Base-by-base conservation (phyloP, 2,329 filamentous ascomycete genomes). In the Trichoderma endophyticum region DNA sequence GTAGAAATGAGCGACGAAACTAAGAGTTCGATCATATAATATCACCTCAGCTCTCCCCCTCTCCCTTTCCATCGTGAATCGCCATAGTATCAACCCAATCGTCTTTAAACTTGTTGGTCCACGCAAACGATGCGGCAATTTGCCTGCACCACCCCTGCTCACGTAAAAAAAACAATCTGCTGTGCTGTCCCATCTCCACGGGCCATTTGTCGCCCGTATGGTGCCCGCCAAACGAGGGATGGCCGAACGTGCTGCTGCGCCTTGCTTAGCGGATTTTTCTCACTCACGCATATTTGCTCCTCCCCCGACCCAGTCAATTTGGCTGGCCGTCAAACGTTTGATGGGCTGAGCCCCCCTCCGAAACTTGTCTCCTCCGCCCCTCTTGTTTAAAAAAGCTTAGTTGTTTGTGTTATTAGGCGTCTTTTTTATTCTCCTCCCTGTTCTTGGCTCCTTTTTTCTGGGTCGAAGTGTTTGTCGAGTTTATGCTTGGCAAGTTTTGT, bases 351-450 rank as follows among this genome's bases (percentile, higher is more conserved):
- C 43, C 39, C 39, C 39, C 51, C 34, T 14, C 36, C 61, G 32
- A 63, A 14, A 8, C 36, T 11, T 4, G 24, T 64, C 57, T 64
- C 24, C 51, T 39, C 32, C 57, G 39, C 59, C 64, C 48, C 64
- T 67, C 64, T 67, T 59, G 24, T 59, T 28, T 34, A 30, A 59
- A 67, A 67, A 67, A 67, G 64, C 51, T 67, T 67, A 67, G 63
- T 66, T 66, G 63, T 24, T 28, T 67, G 48, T 63, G 60, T 24
- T 36, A 14, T 26, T 61, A 9, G 24, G 43, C 56, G 63, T 32
- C 43, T 28, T 43, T 28, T 28, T 57, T 43, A 56, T 57, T 59
- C 32, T 21, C 64, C 32, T 21, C 32, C 64, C 32, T 21, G 21
- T 32, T 57, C 64, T 67, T 67, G 64, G 64, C 64, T 39, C 51